Evolutionary conservation across 805 yeast genomes (phyloP).

Genomic region (Torulaspora gathmanii): DNA sequence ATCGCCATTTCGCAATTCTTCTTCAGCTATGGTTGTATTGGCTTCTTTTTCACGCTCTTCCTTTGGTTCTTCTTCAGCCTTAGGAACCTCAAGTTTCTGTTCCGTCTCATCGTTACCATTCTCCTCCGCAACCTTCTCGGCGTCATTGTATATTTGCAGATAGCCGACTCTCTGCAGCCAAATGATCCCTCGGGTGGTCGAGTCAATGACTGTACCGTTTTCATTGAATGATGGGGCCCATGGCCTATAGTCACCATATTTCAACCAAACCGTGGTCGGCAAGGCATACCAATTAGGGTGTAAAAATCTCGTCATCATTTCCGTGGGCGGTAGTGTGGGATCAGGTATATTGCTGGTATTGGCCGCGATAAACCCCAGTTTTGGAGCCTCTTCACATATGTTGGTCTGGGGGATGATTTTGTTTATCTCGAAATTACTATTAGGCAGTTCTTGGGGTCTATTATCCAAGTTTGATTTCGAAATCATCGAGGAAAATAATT

Average conservation of each 20-base stretch:
- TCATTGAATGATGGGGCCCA: slow-evolving; percentile 69
- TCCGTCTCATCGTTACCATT: slow-evolving; percentile 10
- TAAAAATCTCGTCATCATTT: slow-evolving; percentile 48
- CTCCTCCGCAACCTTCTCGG: slow-evolving; percentile 13
- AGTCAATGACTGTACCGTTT: slow-evolving; percentile 49
- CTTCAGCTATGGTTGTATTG: neutral
- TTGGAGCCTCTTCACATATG: slow-evolving; percentile 37
- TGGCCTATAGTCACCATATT: slow-evolving; percentile 44
- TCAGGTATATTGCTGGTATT: slow-evolving; percentile 43
- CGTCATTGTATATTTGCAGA: slow-evolving; percentile 30
- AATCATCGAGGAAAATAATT: slow-evolving; percentile 72
- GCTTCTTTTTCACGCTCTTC: slow-evolving; percentile 5
- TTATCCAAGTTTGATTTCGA: slow-evolving; percentile 71
- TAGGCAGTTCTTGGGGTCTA: slow-evolving; percentile 63
- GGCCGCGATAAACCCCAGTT: slow-evolving; percentile 45
- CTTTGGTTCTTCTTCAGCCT: slow-evolving; percentile 5
- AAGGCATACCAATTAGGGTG: slow-evolving; percentile 64
- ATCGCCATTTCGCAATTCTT: slow-evolving; percentile 6
- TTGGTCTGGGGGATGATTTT: slow-evolving; percentile 56
- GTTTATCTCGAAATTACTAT: slow-evolving; percentile 55
- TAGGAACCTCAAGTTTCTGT: slow-evolving; percentile 1
- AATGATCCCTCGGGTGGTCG: slow-evolving; percentile 45
- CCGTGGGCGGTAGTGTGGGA: slow-evolving; percentile 48
- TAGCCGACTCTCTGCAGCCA: slow-evolving; percentile 55
- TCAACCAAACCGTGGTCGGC: slow-evolving; percentile 63